Evolutionary conservation across 352 stramenopile species (phyloP).

Genomic region (Aphanomyces euteiches): DNA sequence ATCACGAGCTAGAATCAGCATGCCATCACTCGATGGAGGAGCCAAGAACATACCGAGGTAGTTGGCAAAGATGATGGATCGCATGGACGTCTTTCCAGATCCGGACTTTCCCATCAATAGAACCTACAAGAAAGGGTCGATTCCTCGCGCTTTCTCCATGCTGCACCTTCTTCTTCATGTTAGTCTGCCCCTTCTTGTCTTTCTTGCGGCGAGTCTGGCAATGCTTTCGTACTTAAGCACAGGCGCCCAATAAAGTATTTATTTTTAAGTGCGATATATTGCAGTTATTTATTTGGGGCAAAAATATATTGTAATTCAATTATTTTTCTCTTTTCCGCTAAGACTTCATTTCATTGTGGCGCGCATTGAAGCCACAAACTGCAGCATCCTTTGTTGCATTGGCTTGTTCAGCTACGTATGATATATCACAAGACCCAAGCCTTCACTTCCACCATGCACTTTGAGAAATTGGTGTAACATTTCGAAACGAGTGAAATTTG

Average conservation of each 20-base stretch:
- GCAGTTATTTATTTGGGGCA: background rate
- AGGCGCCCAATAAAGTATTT: conserved; percentile 1
- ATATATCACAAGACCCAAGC: too few relatives aligned
- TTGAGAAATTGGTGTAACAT: background rate
- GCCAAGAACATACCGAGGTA: conserved; percentile 82
- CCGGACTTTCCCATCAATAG: conserved; percentile 95
- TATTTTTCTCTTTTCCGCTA: too few relatives aligned
- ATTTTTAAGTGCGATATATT: conserved; percentile 2
- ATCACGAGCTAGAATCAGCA: conserved; percentile 77
- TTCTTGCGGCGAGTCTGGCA: conserved; percentile 1
- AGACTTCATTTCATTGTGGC: too few relatives aligned
- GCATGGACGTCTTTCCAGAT: conserved; percentile 98
- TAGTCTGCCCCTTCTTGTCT: background rate
- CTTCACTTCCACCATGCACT: background rate
- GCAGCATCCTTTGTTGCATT: too few relatives aligned
- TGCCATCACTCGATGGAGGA: background rate
- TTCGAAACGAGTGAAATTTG: background rate
- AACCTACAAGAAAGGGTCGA: conserved; percentile 52
- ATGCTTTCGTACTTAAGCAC: conserved; percentile 8
- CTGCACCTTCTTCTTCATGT: conserved; percentile 64
- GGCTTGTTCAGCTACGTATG: too few relatives aligned
- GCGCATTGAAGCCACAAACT: too few relatives aligned
- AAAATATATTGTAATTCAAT: background rate
- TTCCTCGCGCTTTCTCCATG: background rate
- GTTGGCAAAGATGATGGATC: conserved; percentile 99